A percentile compares a stretch with the other conserved stretches of the same genome.
phyloP scores from a whole-genome alignment of 2,329 filamentous ascomycete species.

The Trichoderma atroviride region DNA sequence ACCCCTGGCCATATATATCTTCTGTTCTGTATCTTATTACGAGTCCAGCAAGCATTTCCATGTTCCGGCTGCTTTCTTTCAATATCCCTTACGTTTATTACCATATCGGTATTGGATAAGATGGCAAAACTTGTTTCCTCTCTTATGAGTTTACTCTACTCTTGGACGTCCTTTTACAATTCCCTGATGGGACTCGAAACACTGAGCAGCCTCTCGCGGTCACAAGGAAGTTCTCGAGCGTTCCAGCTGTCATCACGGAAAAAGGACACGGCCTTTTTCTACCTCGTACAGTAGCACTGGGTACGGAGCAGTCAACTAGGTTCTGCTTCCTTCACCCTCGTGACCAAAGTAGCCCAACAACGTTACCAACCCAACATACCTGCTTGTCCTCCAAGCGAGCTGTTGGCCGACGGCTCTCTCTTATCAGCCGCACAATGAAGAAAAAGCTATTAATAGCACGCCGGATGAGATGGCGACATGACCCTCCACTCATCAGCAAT shows the following conservation, averaged over 20 bases:
- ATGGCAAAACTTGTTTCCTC: background rate
- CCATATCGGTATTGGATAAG: background rate
- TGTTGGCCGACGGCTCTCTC: background rate
- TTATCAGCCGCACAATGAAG: background rate
- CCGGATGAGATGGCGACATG: background rate
- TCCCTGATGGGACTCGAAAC: background rate
- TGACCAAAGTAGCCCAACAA: background rate
- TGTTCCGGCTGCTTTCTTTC: background rate
- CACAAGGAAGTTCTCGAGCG: background rate
- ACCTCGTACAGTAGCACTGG: background rate
- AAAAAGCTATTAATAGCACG: background rate
- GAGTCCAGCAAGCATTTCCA: background rate
- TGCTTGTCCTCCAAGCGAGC: background rate
- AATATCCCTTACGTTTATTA: background rate
- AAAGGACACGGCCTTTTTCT: background rate
- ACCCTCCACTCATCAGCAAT: background rate
- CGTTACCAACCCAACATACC: background rate
- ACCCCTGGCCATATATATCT: background rate
- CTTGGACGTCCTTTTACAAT: background rate
- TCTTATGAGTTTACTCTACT: background rate
- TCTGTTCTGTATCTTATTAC: background rate
- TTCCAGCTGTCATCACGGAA: background rate
- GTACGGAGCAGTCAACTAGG: background rate
- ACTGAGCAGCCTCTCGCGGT: background rate
- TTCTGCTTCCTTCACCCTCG: background rate